Evolutionary conservation across 768 basidiomycete species (phyloP).

Genomic region (Boletus edulis): DNA sequence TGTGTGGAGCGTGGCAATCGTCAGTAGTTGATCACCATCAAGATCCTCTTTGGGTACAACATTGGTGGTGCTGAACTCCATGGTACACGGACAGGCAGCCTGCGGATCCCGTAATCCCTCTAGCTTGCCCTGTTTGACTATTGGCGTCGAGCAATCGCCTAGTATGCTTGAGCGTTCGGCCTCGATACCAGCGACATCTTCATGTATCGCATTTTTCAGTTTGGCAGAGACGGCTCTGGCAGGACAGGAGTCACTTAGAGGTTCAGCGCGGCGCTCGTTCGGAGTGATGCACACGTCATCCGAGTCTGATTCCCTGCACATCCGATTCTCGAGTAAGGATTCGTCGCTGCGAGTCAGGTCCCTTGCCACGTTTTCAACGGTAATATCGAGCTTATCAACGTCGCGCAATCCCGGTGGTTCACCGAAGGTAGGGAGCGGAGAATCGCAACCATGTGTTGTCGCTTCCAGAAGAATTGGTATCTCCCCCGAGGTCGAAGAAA

Average conservation of each 20-base stretch:
- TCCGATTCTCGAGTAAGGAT: not conserved
- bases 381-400: not conserved
- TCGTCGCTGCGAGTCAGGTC: not conserved
- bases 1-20: constrained; percentile 18
- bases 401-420: constrained; percentile 2
- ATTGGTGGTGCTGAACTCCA: constrained; percentile 10
- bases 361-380: not conserved
- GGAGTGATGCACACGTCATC: not conserved
- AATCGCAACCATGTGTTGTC: constrained; percentile 6
- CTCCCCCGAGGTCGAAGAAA: constrained; percentile 42
- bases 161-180: not conserved
- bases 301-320: not conserved
- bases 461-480: constrained; percentile 50
- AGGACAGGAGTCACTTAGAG: not conserved
- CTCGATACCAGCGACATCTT: not conserved
- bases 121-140: constrained; percentile 1
- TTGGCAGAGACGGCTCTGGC: not conserved
- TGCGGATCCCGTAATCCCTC: constrained; percentile 14
- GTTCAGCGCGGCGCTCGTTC: not conserved
- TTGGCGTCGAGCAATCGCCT: not conserved
- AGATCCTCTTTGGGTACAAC: constrained; percentile 15
- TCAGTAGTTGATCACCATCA: constrained; percentile 17
- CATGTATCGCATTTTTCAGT: not conserved
- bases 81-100: constrained; percentile 7
- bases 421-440: not conserved